Conservation (phyloP, 1,284 basidiomycete genomes). For the Pseudozyma thailandica region DNA sequence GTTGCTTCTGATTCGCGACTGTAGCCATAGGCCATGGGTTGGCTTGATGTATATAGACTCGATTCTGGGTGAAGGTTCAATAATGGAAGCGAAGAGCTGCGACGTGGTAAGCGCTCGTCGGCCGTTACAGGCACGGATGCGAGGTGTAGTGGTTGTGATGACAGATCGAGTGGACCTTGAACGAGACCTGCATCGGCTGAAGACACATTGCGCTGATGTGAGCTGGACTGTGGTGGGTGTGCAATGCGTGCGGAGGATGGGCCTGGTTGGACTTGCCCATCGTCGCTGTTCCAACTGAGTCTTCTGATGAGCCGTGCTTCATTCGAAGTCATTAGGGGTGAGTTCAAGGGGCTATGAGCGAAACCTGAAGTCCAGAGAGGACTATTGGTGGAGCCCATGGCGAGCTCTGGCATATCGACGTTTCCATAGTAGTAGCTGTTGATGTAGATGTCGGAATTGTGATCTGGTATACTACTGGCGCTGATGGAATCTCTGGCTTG, state of each 20-base stretch:
- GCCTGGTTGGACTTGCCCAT: neutral
- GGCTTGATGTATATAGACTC: neutral
- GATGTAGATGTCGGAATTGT: constrained; percentile 50
- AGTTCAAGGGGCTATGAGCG: constrained; percentile 21
- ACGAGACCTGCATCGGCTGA: constrained; percentile 41
- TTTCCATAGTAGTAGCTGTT: constrained; percentile 58
- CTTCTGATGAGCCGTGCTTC: constrained; percentile 33
- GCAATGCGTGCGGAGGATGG: neutral
- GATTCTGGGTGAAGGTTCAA: neutral
- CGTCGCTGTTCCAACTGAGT: constrained; percentile 33
- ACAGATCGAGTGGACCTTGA: constrained; percentile 29
- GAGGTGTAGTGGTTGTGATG: constrained; percentile 4
- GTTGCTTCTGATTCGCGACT: constrained; percentile 33
- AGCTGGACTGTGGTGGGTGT: neutral
- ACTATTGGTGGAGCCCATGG: constrained; percentile 1
- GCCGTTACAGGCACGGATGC: neutral
- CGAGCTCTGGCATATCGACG: constrained; percentile 45
- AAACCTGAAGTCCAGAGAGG: constrained; percentile 18
- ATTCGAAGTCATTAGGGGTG: constrained; percentile 25
- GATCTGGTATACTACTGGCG: constrained; percentile 46
- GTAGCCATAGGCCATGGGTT: constrained; percentile 14
- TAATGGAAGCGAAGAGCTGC: constrained; percentile 24
- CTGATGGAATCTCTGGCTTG: constrained; percentile 27
- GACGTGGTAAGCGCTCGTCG: constrained; percentile 8
- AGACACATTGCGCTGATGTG: constrained; percentile 34